Evolutionary conservation across 495 filamentous ascomycete genomes (phyloP).

Genomic region (Lasiosphaeria miniovina): DNA sequence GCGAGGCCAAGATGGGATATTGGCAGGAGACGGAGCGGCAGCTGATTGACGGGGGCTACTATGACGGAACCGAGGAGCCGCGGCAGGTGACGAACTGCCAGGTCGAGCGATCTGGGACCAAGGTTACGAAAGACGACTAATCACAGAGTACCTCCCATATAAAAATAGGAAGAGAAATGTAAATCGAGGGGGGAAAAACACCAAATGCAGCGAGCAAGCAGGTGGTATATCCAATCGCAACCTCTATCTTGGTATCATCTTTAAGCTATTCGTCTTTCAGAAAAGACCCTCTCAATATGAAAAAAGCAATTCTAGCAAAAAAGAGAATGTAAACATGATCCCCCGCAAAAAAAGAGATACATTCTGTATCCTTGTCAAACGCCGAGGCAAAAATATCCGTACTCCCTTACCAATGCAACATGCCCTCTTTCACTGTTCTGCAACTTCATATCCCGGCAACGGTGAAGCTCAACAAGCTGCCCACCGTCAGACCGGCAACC

Average conservation of each 20-base stretch:
- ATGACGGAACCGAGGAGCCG: slow-evolving; percentile 51
- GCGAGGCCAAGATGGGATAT: slow-evolving; percentile 63
- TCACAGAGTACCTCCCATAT: background rate
- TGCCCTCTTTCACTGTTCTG: background rate
- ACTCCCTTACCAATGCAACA: background rate
- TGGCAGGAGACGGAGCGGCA: slow-evolving; percentile 65
- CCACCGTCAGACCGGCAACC: slow-evolving; percentile 75
- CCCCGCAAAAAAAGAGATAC: too few relatives aligned
- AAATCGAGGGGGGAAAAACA: too few relatives aligned
- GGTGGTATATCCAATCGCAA: too few relatives aligned
- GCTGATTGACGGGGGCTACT: slow-evolving; percentile 72
- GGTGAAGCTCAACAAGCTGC: slow-evolving; percentile 85
- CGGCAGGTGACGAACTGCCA: slow-evolving; percentile 22
- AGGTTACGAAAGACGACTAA: slow-evolving; percentile 3
- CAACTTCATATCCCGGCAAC: slow-evolving; percentile 46
- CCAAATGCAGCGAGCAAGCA: too few relatives aligned
- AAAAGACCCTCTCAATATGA: too few relatives aligned
- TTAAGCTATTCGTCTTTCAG: too few relatives aligned
- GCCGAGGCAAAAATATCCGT: too few relatives aligned
- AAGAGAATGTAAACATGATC: too few relatives aligned
- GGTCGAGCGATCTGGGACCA: slow-evolving; percentile 6
- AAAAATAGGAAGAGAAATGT: background rate
- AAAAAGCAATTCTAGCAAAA: too few relatives aligned
- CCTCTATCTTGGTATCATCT: too few relatives aligned
- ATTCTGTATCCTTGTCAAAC: too few relatives aligned